phyloP scores from a whole-genome alignment of 2,329 filamentous ascomycete genomes.

The Fusarium tjaetaba region DNA sequence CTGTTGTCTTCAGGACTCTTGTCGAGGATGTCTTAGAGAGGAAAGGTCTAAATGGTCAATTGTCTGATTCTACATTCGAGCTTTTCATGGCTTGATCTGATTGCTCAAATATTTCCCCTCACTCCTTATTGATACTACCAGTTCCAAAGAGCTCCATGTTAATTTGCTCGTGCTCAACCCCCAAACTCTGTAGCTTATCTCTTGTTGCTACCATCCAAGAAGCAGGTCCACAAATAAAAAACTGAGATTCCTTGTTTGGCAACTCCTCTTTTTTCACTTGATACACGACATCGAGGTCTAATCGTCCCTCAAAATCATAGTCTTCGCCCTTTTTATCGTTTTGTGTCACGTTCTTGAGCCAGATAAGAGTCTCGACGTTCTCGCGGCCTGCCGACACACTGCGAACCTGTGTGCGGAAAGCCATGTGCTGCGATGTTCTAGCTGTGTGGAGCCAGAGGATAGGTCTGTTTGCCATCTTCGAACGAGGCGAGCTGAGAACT shows the following conservation, averaged over 20 bases:
- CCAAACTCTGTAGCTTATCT: not conserved
- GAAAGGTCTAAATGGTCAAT: not conserved
- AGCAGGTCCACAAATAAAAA: not conserved
- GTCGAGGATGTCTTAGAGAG: accelerated
- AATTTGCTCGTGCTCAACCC: not conserved
- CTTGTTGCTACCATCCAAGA: conserved; percentile 1
- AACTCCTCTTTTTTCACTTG: not conserved
- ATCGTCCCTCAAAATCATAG: not conserved
- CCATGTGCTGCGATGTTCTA: not conserved
- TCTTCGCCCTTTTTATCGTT: conserved; percentile 1
- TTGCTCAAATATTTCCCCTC: not conserved
- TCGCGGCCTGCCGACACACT: not conserved
- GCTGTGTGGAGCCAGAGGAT: not conserved
- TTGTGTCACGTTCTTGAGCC: not conserved
- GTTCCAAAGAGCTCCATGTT: conserved; percentile 4
- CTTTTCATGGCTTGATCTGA: accelerated
- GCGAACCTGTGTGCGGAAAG: not conserved
- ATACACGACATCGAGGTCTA: not conserved
- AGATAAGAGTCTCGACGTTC: not conserved
- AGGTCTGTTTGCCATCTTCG: not conserved
- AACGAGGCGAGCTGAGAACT: not conserved
- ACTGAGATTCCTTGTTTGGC: not conserved
- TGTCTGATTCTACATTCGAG: not conserved
- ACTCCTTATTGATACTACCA: not conserved
- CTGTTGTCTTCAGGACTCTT: accelerated